Base-by-base conservation (phyloP, 208 protist species). In the Borovskyia barvae region DNA sequence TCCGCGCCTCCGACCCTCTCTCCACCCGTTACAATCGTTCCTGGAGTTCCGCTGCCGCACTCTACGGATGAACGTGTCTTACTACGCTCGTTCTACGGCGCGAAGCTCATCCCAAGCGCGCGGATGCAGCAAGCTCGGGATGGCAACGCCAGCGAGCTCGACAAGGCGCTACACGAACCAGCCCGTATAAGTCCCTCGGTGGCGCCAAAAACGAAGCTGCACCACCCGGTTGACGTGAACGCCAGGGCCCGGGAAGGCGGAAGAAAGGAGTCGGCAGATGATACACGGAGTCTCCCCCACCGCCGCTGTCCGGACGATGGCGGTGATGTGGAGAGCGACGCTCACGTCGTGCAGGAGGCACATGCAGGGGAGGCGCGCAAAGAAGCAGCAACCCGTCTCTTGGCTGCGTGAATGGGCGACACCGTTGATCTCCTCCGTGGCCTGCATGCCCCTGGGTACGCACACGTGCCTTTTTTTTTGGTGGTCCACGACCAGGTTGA, bases 401-500 rank as follows among this genome's bases (percentile, higher is more conserved):
- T 46, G 25, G 36, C 52, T 2, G 52, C 37, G 43, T 68, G 62
- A 53, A 36, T 68, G 33, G 26, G 26, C 7, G 52, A 68, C 26
- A 68, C 62, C 19, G 52, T 60, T 1, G 62, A 68, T 28, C 20
- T 68, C 19, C 35, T 68, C 1, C 39, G 35, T 22, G 52, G 47
- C 1, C 26, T 68, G 20, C 41, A 30, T 2, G 8, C 22, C 20
- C 29, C 4, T 2, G 43, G 30, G 26, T 28, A 68, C 2, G 41
- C 36, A 1, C 62, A 20, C 29, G 42, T 68, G 40, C 62, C 59
- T 19, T 37, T 68, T 33, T 68, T 68, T 37, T 61, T 53, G 0
- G 60, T 68, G 62, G 59, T 52, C 28, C 59, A 68, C 37, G 62
- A 60, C 26, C 5, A 39, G 26, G 62, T 55, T 19, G 62, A 61